phyloP scores from a whole-genome alignment of 2,329 filamentous ascomycete genomes.

The Pyrenochaeta sp. region DNA sequence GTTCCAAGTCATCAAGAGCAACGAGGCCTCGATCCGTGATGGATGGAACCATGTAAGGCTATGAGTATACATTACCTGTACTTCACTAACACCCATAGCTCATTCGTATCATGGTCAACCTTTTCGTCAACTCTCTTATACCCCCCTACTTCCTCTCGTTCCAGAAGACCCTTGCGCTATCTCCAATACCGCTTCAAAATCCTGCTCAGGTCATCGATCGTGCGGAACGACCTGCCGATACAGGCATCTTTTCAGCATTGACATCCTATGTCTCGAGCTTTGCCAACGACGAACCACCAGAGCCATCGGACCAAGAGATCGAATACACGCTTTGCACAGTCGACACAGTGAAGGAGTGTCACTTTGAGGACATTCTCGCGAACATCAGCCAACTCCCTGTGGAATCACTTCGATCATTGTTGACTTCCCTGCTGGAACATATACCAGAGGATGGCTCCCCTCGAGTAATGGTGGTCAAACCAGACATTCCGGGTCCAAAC shows the following conservation, averaged over 20 bases:
- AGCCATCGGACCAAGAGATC: conserved; percentile 95
- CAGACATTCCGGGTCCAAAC: conserved; percentile 74
- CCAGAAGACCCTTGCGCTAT: conserved; percentile 72
- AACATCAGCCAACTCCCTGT: conserved; percentile 78
- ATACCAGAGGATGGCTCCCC: conserved; percentile 86
- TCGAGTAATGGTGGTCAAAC: conserved; percentile 86
- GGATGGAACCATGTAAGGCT: conserved; percentile 79
- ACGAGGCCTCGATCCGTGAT: conserved; percentile 76
- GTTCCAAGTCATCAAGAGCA: conserved; percentile 88
- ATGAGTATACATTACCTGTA: not conserved
- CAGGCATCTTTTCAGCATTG: conserved; percentile 90
- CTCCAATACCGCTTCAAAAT: conserved; percentile 85
- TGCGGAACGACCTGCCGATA: conserved; percentile 77
- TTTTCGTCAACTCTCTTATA: conserved; percentile 94
- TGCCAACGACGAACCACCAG: conserved; percentile 94
- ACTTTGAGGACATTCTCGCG: conserved; percentile 79
- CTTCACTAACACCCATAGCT: conserved; percentile 67
- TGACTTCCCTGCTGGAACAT: conserved; percentile 78
- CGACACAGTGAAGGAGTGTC: conserved; percentile 91
- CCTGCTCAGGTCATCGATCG: conserved; percentile 94
- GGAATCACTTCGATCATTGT: conserved; percentile 65
- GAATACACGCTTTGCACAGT: conserved; percentile 95
- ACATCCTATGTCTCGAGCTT: conserved; percentile 99
- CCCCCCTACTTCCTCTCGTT: conserved; percentile 76
- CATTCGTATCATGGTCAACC: conserved; percentile 89